These are phyloP conservation scores for Erodium trifolium DNA, from an alignment of 441 rosid genomes.

Conservation along the genomic window DNA sequence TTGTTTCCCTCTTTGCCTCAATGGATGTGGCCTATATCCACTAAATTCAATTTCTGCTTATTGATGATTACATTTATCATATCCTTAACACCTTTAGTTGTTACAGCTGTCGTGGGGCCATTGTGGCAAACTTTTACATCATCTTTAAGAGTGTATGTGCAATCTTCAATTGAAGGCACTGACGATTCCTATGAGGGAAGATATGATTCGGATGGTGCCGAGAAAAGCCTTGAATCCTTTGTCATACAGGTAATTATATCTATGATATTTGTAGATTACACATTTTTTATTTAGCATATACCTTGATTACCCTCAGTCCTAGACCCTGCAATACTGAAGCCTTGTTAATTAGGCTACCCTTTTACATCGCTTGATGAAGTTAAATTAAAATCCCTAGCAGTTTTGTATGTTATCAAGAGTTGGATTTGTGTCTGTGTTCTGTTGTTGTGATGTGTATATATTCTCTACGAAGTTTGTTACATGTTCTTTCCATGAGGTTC, in stretches of 20 bases:
- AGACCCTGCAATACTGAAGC: too few relatives aligned
- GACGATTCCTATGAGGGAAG: conserved; percentile 73
- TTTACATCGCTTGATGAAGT: not conserved
- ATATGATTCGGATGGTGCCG: conserved; percentile 96
- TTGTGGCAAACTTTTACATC: conserved; percentile 86
- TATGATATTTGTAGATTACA: conserved; percentile 2
- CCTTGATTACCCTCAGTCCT: too few relatives aligned
- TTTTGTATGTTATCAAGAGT: too few relatives aligned
- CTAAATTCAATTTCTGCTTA: conserved; percentile 10
- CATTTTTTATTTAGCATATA: not conserved
- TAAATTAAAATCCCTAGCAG: not conserved
- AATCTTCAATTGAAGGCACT: conserved; percentile 66
- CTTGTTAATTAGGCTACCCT: not conserved
- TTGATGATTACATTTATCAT: conserved; percentile 9
- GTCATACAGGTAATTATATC: conserved; percentile 60
- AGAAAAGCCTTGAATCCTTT: conserved; percentile 88
- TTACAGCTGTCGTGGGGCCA: conserved; percentile 71
- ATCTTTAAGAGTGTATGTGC: conserved; percentile 59
- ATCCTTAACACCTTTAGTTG: conserved; percentile 18
- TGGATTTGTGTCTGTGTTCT: too few relatives aligned
- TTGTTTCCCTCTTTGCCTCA: conserved; percentile 4
- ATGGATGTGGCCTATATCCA: conserved; percentile 5
- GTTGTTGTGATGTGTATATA: too few relatives aligned
- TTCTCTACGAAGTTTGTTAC: too few relatives aligned
- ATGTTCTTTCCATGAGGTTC: too few relatives aligned